Percentiles rank a stretch among this genome's conserved stretches.
Conservation (phyloP, 2,329 filamentous ascomycete genomes). For the Cercospora nicotianae region DNA sequence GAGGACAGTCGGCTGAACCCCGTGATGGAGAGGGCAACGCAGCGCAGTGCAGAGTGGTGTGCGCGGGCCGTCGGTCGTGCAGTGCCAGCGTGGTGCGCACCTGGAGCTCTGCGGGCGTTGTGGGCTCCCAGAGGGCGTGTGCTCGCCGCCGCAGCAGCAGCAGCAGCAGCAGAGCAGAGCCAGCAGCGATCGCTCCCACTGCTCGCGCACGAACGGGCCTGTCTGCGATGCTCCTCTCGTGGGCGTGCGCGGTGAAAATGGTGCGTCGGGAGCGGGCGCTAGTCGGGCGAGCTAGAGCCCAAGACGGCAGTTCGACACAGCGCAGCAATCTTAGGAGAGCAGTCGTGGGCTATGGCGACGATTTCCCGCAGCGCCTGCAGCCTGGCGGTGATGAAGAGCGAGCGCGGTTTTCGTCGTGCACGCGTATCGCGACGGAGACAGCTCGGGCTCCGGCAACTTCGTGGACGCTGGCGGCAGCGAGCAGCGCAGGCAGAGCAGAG, state of each 20-base stretch:
- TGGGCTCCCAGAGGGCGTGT: not conserved
- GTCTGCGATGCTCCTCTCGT: not conserved
- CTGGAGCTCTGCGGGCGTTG: slow-evolving; percentile 1
- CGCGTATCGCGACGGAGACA: slow-evolving; percentile 4
- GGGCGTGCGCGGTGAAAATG: slow-evolving; percentile 2
- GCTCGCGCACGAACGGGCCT: not conserved
- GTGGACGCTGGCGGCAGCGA: not conserved
- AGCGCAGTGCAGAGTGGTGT: slow-evolving; percentile 7
- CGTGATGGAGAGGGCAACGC: not conserved
- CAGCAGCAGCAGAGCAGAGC: not conserved
- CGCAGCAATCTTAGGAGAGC: slow-evolving; percentile 15
- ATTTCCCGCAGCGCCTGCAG: not conserved
- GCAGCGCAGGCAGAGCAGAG: not conserved
- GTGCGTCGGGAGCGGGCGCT: slow-evolving; percentile 20
- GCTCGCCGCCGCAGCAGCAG: not conserved
- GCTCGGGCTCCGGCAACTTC: not conserved
- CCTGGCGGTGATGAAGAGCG: not conserved
- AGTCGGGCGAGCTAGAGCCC: slow-evolving; percentile 13
- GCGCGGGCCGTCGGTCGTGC: slow-evolving; percentile 18
- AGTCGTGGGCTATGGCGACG: slow-evolving; percentile 8
- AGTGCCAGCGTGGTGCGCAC: slow-evolving; percentile 4
- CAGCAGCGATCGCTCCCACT: not conserved
- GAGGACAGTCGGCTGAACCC: slow-evolving; percentile 23
- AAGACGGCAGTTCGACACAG: slow-evolving; percentile 17
- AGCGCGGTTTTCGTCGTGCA: not conserved